Evolutionary conservation across 306 rosid genomes (phyloP).

Genomic region (Senna siamea): DNA sequence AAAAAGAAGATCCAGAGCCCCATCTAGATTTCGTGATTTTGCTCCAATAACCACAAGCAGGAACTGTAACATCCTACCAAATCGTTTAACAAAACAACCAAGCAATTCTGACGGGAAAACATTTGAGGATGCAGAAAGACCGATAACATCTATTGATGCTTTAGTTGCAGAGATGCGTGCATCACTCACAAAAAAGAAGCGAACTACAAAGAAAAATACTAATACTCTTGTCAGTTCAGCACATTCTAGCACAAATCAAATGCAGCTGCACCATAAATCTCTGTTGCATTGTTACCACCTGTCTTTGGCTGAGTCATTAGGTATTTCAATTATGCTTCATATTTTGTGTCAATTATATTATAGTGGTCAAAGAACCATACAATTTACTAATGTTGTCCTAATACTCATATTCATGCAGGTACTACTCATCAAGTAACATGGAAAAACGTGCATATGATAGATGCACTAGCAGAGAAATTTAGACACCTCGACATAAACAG

Average conservation of each 20-base stretch:
- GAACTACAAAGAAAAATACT: constrained; percentile 49
- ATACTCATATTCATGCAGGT: constrained; percentile 50
- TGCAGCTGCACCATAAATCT: constrained; percentile 40
- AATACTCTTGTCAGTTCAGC: constrained; percentile 41
- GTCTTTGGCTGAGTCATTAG: constrained; percentile 45
- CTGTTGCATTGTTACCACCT: constrained; percentile 37
- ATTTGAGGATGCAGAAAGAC: constrained; percentile 41
- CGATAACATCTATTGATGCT: constrained; percentile 57
- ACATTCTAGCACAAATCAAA: constrained; percentile 40
- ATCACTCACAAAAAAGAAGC: constrained; percentile 63
- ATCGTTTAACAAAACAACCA: constrained; percentile 36
- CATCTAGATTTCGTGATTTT: constrained; percentile 41
- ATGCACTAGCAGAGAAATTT: constrained; percentile 56
- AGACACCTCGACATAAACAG: constrained; percentile 54
- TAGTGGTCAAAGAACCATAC: constrained; percentile 26
- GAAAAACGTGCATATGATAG: constrained; percentile 45
- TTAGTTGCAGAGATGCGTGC: constrained; percentile 53
- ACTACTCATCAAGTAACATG: constrained; percentile 39
- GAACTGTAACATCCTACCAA: constrained; percentile 34
- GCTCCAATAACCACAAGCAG: constrained; percentile 46
- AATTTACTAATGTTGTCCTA: constrained; percentile 31
- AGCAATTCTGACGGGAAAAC: constrained; percentile 35
- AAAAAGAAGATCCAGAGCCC: constrained; percentile 64
- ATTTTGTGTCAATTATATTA: constrained; percentile 23
- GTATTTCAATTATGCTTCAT: constrained; percentile 47